phyloP scores from a whole-genome alignment of 768 basidiomycete genomes.

The Suillus clintonianus region DNA sequence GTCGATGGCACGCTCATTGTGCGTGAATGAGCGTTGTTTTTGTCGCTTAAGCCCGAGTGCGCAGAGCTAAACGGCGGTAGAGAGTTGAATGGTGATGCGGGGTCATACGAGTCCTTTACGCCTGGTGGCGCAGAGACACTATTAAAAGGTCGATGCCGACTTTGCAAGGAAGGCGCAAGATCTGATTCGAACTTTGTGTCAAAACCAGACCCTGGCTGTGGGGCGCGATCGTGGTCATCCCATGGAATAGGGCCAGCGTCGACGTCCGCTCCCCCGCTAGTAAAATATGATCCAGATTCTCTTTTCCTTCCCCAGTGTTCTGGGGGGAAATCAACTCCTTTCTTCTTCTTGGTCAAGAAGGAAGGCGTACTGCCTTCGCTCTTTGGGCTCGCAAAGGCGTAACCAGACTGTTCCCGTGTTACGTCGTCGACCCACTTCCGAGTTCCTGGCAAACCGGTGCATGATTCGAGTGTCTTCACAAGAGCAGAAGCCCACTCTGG shows the following conservation, averaged over 20 bases:
- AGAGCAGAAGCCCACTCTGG: slow-evolving; percentile 82
- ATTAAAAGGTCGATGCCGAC: slow-evolving; percentile 19
- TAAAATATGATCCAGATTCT: slow-evolving; percentile 59
- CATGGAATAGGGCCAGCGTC: slow-evolving; percentile 18
- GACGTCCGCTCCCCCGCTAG: slow-evolving; percentile 15
- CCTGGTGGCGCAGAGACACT: slow-evolving; percentile 17
- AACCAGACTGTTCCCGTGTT: slow-evolving; percentile 39
- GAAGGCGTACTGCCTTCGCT: slow-evolving; percentile 28
- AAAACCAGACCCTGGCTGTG: slow-evolving; percentile 29
- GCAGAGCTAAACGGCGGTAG: slow-evolving; percentile 34
- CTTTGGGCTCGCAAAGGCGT: slow-evolving; percentile 58
- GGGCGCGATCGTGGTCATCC: slow-evolving; percentile 29
- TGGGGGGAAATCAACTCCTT: slow-evolving; percentile 58
- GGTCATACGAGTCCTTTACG: slow-evolving; percentile 30
- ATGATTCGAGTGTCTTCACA: slow-evolving; percentile 70
- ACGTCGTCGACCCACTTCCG: slow-evolving; percentile 68
- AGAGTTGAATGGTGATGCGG: slow-evolving; percentile 37
- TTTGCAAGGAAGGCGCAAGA: slow-evolving; percentile 33
- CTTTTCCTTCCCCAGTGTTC: slow-evolving; percentile 56
- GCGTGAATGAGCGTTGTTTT: slow-evolving; percentile 32
- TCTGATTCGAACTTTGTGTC: slow-evolving; percentile 50
- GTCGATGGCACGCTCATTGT: slow-evolving; percentile 32
- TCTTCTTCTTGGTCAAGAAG: slow-evolving; percentile 46
- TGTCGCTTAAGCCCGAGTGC: slow-evolving; percentile 35
- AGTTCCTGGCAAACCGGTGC: slow-evolving; percentile 69